A percentile compares a stretch with the other conserved stretches of the same genome.
Evolutionary conservation across 768 basidiomycete species (phyloP).

Genomic region (Cyclocybe cylindracea): DNA sequence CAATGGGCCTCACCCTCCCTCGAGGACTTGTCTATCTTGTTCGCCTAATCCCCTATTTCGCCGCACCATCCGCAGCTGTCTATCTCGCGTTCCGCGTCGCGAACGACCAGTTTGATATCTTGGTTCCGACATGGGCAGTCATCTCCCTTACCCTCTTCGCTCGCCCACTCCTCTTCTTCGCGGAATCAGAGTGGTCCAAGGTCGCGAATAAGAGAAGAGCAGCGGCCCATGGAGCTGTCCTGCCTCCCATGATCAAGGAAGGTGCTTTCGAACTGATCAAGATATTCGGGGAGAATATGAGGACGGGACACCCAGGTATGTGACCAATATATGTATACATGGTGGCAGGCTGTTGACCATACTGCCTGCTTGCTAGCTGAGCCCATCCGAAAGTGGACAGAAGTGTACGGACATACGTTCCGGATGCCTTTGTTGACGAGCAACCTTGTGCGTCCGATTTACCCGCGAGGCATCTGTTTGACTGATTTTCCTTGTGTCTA

Average conservation of each 20-base stretch:
- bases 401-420: slow-evolving; percentile 32
- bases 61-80: slow-evolving; percentile 7
- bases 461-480: neutral
- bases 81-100: slow-evolving; percentile 5
- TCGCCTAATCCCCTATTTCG: slow-evolving; percentile 7
- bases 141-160: slow-evolving; percentile 6
- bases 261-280: slow-evolving; percentile 8
- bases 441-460: slow-evolving; percentile 23
- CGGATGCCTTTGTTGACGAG: slow-evolving; percentile 28
- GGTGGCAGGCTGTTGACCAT: neutral
- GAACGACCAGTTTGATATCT: neutral
- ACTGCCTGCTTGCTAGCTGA: neutral
- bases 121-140: slow-evolving; percentile 6
- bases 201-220: slow-evolving; percentile 10
- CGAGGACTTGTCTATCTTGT: slow-evolving; percentile 13
- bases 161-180: slow-evolving; percentile 4
- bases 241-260: slow-evolving; percentile 10
- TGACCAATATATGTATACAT: neutral
- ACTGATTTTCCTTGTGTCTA: neutral
- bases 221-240: slow-evolving; percentile 6
- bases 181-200: neutral
- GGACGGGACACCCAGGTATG: slow-evolving; percentile 34
- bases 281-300: slow-evolving; percentile 12
- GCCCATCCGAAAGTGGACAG: slow-evolving; percentile 18
- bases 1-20: neutral